Base-by-base conservation (phyloP, 2,329 filamentous ascomycete genomes). In the Metarhizium brunneum region DNA sequence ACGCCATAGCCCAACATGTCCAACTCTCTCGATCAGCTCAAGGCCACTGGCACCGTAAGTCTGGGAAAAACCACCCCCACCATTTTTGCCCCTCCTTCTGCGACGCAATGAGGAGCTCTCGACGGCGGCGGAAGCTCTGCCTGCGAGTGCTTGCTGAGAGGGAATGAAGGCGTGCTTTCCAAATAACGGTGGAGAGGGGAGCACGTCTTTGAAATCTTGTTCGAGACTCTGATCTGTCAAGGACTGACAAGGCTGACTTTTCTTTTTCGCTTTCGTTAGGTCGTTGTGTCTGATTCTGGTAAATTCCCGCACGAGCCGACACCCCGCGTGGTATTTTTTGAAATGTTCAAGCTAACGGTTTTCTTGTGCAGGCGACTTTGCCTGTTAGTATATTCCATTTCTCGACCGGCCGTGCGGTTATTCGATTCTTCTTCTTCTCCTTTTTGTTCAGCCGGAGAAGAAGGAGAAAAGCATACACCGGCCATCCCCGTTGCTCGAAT, bases 231-330 rank as follows among this genome's bases (percentile, higher is more conserved):
- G 25, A 25, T 25, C 25, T 25, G 25, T 25, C 10, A 11, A 48
- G 25, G n/a, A 56, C 29, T 43, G n/a, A 52, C 45, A 50, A 59
- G 43, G 58, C 66, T 68, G 60, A 67, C 62, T 54, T 49, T 51
- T 61, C 57, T 54, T 54, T 43, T 54, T 49, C 50, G 60, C 57
- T 54, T 54, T 43, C 56, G 45, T 52, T 70, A 94, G 90, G 88
- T 90, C 62, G 94, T 97, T 71, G 94, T 97, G 75, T 92, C 88
- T 75, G 94, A 97, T 81, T 96, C 92, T 76, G 94, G 92, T 86
- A 87, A 77, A 80, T 72, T 70, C 63, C 66, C 69, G 62, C 68
- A 69, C 54, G 53, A 20, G 42, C 40, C 40, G 40, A 14, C 42
- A 58, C 54, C 60, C 57, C 50, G 49, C 20, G 6, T 20, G 14